These are phyloP conservation scores for Saccharomycopsis selenospora DNA, from an alignment of 805 yeast genomes.

Conservation along the genomic window DNA sequence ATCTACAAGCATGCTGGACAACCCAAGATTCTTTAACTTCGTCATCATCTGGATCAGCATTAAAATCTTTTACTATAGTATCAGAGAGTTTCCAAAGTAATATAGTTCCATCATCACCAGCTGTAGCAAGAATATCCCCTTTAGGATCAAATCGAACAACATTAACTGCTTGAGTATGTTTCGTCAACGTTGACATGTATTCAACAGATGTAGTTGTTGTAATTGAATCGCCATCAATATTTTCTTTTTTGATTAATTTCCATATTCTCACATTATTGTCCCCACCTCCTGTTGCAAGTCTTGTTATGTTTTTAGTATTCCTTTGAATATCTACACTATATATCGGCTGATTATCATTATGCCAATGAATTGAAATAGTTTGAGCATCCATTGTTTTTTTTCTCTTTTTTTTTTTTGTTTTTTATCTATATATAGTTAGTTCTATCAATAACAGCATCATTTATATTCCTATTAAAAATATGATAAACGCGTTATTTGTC, in stretches of 20 bases:
- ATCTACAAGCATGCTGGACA: conserved; percentile 49
- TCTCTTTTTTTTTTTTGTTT: no score
- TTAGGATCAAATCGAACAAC: conserved; percentile 71
- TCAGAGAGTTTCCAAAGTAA: conserved; percentile 68
- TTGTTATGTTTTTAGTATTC: conserved; percentile 23
- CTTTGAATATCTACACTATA: conserved; percentile 64
- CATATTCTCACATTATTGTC: conserved; percentile 79
- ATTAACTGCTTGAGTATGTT: conserved; percentile 93
- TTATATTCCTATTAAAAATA: no score
- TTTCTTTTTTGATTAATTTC: no score
- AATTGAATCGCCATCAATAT: no score
- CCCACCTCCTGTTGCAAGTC: conserved; percentile 90
- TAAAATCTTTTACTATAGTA: conserved; percentile 51
- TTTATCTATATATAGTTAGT: no score
- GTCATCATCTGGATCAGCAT: conserved; percentile 37
- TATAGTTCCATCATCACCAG: conserved; percentile 92
- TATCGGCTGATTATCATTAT: conserved; percentile 66
- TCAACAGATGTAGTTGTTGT: conserved; percentile 43
- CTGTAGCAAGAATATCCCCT: conserved; percentile 74
- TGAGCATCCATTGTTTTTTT: conserved; percentile 32
- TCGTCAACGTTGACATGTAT: conserved; percentile 71
- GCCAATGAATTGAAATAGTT: conserved; percentile 63
- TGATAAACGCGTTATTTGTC: no score
- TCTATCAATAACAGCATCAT: no score
- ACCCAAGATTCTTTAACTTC: conserved; percentile 71